A percentile compares a stretch with the other conserved stretches of the same genome.
These are phyloP conservation scores for Geotrichum aggregatum DNA, from an alignment of 1,139 yeast species.

Conservation along the genomic window DNA sequence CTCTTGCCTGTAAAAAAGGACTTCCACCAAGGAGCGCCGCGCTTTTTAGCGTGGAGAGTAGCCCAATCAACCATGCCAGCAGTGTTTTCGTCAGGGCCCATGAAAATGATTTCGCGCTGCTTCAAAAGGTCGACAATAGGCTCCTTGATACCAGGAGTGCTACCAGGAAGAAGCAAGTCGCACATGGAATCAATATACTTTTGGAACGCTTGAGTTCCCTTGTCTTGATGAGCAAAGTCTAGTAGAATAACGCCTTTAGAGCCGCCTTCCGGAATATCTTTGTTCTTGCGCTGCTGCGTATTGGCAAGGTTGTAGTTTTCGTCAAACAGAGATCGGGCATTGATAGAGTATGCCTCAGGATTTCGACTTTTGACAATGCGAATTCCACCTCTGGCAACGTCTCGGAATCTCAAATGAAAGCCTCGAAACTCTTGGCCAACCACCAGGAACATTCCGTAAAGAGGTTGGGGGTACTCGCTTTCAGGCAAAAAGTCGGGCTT, in stretches of 20 bases:
- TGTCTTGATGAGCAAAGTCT: slow-evolving; percentile 70
- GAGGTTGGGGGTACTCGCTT: slow-evolving; percentile 85
- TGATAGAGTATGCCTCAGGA: slow-evolving; percentile 77
- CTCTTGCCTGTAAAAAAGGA: slow-evolving; percentile 96
- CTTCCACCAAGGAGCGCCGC: slow-evolving; percentile 99
- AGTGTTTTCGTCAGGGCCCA: slow-evolving; percentile 99
- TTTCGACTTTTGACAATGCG: slow-evolving; percentile 89
- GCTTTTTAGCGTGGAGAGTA: slow-evolving; percentile 83
- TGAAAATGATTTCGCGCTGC: slow-evolving; percentile 82
- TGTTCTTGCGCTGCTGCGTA: slow-evolving; percentile 94
- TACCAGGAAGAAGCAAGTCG: slow-evolving; percentile 72
- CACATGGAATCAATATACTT: slow-evolving; percentile 89
- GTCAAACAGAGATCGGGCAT: slow-evolving; percentile 85
- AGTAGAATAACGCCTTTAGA: slow-evolving; percentile 93
- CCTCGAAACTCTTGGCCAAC: slow-evolving; percentile 97
- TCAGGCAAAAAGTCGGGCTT: slow-evolving; percentile 80
- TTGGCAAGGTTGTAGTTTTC: slow-evolving; percentile 94
- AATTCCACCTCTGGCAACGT: slow-evolving; percentile 97
- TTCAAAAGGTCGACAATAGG: slow-evolving; percentile 78
- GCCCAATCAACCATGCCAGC: slow-evolving; percentile 98
- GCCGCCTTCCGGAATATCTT: slow-evolving; percentile 99
- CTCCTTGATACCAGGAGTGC: slow-evolving; percentile 75
- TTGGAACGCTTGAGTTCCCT: slow-evolving; percentile 81
- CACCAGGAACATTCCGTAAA: slow-evolving; percentile 90
- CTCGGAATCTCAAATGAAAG: slow-evolving; percentile 94